Base-by-base conservation (phyloP, 148 eudicot species). In the Rhododendron vialii region DNA sequence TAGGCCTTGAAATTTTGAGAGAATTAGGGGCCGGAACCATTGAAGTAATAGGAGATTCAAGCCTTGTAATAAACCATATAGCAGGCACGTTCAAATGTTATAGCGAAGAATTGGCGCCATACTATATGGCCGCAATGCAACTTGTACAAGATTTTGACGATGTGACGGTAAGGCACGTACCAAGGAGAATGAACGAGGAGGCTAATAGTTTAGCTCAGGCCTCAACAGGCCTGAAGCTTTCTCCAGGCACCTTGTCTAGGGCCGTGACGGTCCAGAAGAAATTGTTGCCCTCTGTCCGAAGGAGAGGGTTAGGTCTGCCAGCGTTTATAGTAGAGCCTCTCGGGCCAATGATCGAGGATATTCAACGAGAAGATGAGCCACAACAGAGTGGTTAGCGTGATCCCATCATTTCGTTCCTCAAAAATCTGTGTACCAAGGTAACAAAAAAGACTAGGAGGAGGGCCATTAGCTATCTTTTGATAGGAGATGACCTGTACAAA, bases 291-390 rank as follows among this genome's bases (percentile, higher is more conserved):
- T 48, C 12, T 4, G 51, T 48, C 0, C 5, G 6, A 9, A 48
- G 51, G 6, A 48, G 51, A 9, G 12, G 12, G 9, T 1, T 43
- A 5, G 47, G 47, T 1, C 2, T 43, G 7, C 47, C 47, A 5
- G 36, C 36, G 2, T 2, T 36, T 5, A 43, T 43, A 43, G 47
- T 1, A 2, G 36, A 36, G 2, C 36, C 36, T 2, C 36, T 36
- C 2, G 36, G 6, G 9, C 48, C 8, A 5, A 1, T 5, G 48
- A 45, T 0, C 0, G 48, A 5, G 0, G 12, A 48, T 0, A 0
- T 1, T 48, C 10, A 8, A 47, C 10, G 7, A 0, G 5, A 10
- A 43, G 47, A 5, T 0, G 47, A 48, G 0, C 12, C 0, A 9
- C 12, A 7, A 1, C 0, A 13, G 13, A 48, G 1, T 0, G 51